phyloP scores from a whole-genome alignment of 116 monocot species.

The Posidonia oceanica region DNA sequence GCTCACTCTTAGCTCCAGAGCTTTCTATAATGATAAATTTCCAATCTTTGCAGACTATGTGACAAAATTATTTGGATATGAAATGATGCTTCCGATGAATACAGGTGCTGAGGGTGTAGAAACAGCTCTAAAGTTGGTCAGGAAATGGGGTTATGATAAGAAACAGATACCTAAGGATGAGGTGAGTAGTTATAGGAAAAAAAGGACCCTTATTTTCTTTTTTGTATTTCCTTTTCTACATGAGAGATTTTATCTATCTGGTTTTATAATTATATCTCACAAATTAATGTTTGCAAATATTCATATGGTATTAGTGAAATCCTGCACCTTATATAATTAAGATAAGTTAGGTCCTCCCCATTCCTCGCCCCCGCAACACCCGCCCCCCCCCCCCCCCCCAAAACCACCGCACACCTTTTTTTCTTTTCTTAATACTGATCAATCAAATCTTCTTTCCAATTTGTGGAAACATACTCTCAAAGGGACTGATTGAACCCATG shows the following conservation, averaged over 20 bases:
- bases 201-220: not conserved
- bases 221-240: not conserved
- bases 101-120: conserved; percentile 97
- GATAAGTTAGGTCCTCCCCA: too few relatives aligned
- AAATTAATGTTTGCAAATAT: not conserved
- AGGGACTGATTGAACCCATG: not conserved
- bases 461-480: not conserved
- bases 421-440: too few relatives aligned
- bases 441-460: not conserved
- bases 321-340: too few relatives aligned
- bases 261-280: not conserved
- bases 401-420: too few relatives aligned
- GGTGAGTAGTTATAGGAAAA: conserved; percentile 23
- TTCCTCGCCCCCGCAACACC: too few relatives aligned
- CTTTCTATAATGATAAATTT: conserved; percentile 95
- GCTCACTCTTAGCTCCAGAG: conserved; percentile 92
- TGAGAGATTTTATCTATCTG: not conserved
- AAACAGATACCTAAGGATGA: conserved; percentile 86
- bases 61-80: conserved; percentile 75
- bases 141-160: conserved; percentile 99
- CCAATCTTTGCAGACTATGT: conserved; percentile 73
- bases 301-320: too few relatives aligned
- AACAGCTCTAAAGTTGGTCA: conserved; percentile 84
- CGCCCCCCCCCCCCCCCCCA: too few relatives aligned
- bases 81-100: conserved; percentile 98